Evolutionary conservation across 2,329 filamentous ascomycete species (phyloP).

Genomic region (Atkinsonella texensis): DNA sequence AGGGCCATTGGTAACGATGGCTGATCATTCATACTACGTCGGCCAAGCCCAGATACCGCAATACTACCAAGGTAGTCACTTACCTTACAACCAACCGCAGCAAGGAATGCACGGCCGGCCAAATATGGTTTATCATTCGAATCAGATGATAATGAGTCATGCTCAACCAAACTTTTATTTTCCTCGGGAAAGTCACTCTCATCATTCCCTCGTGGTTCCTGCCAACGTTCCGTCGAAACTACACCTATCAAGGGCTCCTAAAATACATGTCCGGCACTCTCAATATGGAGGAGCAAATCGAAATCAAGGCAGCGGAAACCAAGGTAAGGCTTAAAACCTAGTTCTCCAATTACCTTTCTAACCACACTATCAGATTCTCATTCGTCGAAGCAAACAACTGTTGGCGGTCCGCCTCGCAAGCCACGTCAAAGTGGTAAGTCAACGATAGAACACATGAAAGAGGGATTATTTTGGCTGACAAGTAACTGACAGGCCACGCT

Average conservation of each 20-base stretch:
- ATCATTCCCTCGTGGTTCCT: conserved; percentile 19
- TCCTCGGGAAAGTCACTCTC: conserved; percentile 23
- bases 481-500: conserved; percentile 51
- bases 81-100: conserved; percentile 26
- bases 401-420: conserved; percentile 25
- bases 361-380: conserved; percentile 6
- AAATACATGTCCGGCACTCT: conserved; percentile 7
- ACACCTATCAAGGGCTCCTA: conserved; percentile 18
- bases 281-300: conserved; percentile 5
- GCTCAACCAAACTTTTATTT: conserved; percentile 35
- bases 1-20: conserved; percentile 25
- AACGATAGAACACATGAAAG: neutral
- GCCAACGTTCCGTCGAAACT: conserved; percentile 23
- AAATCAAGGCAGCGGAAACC: conserved; percentile 12
- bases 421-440: conserved; percentile 48
- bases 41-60: conserved; percentile 32
- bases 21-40: conserved; percentile 34
- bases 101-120: conserved; percentile 23
- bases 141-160: conserved; percentile 29
- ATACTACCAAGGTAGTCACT: conserved; percentile 29
- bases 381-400: conserved; percentile 11
- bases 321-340: conserved; percentile 7
- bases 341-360: neutral
- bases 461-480: conserved; percentile 1
- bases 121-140: conserved; percentile 32